A percentile compares a stretch with the other conserved stretches of the same genome.
These are phyloP conservation scores for Cutaneotrichosporon sp. DNA, from an alignment of 1,284 basidiomycete genomes.

Conservation along the genomic window DNA sequence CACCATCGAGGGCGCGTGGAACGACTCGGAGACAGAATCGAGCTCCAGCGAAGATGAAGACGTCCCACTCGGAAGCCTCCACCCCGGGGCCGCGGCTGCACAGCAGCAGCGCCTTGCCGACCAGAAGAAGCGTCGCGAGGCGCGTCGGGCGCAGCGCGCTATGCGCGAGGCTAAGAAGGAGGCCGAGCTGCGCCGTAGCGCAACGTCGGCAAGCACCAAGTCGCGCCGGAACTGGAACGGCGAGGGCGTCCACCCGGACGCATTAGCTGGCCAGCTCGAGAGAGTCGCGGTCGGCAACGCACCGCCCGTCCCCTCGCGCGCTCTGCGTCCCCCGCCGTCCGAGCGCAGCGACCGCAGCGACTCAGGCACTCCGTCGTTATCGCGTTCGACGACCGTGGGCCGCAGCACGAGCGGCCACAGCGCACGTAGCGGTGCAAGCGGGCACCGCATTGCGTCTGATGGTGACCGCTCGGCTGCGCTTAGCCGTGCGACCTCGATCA, in stretches of 20 bases:
- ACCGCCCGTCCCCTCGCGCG: background rate
- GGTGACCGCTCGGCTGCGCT: slow-evolving; percentile 8
- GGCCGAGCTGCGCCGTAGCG: slow-evolving; percentile 17
- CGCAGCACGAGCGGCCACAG: slow-evolving; percentile 9
- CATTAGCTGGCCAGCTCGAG: slow-evolving; percentile 36
- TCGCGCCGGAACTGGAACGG: slow-evolving; percentile 39
- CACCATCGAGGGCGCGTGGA: slow-evolving; percentile 14
- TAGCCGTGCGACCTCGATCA: background rate
- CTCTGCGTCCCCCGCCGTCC: slow-evolving; percentile 10
- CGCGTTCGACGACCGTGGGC: slow-evolving; percentile 5
- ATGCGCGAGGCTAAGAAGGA: slow-evolving; percentile 13
- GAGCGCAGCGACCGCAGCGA: slow-evolving; percentile 1
- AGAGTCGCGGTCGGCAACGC: slow-evolving; percentile 18
- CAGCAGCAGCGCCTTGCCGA: slow-evolving; percentile 25
- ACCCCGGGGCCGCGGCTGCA: slow-evolving; percentile 40
- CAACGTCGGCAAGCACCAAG: slow-evolving; percentile 6
- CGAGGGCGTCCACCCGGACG: slow-evolving; percentile 46
- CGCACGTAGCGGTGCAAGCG: slow-evolving; percentile 2
- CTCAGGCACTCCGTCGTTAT: background rate
- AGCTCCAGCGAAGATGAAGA: slow-evolving; percentile 21
- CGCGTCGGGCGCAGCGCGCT: slow-evolving; percentile 19
- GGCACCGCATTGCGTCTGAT: slow-evolving; percentile 5
- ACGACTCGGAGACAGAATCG: slow-evolving; percentile 18
- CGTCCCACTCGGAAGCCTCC: slow-evolving; percentile 42
- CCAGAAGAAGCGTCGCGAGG: slow-evolving; percentile 18